Evolutionary conservation across 495 filamentous ascomycete species (phyloP), one percentile per base, ranked within the genome.

Genomic region (Neurospora sp.): DNA sequence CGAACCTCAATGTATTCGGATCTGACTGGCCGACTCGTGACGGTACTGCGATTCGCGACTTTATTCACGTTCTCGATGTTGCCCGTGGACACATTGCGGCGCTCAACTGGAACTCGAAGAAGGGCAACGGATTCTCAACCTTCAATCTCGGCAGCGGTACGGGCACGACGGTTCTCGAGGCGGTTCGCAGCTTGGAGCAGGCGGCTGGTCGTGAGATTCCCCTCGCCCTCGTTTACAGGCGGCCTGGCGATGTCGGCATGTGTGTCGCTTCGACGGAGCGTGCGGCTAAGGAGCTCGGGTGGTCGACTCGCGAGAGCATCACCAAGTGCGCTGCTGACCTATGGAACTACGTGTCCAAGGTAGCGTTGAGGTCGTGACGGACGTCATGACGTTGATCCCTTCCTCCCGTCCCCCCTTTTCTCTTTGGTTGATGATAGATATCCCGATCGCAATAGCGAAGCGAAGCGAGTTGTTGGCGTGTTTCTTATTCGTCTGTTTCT

Each of bases 41-140:
- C 74, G 90, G 90, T 61, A 94, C 91, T 40, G 91, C 92, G 73
- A 90, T 93, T 76, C 88, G 91, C 68, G 91, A 93, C 80, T 93
- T 91, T 83, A 90, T 90, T 71, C 84, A 86, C 73, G 84, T 86
- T 41, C 79, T 82, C n/a, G 91, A 93, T 78, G 84, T 93, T 22
- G 91, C 89, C 44, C 81, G 86, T 69, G 89, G 89, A 14, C 89
- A 91, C 77, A 86, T 91, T 72, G 85, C 88, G 40, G 89, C 89
- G 1, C 82, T 89, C 31, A 70, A 37, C 46, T 75, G 77, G 74
- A 75, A 74, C 20, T 35, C 53, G 27, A 31, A 59, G 48, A 72
- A 53, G 11, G 83, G 84, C 38, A 31, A 40, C 48, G 84, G 85
- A 69, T 87, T 87, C 79, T 82, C 85, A 10, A 81, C 85, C 7